A percentile compares a stretch with the other conserved stretches of the same genome.
phyloP scores from a whole-genome alignment of 2,329 filamentous ascomycete species.

The Epichloe uncinata region DNA sequence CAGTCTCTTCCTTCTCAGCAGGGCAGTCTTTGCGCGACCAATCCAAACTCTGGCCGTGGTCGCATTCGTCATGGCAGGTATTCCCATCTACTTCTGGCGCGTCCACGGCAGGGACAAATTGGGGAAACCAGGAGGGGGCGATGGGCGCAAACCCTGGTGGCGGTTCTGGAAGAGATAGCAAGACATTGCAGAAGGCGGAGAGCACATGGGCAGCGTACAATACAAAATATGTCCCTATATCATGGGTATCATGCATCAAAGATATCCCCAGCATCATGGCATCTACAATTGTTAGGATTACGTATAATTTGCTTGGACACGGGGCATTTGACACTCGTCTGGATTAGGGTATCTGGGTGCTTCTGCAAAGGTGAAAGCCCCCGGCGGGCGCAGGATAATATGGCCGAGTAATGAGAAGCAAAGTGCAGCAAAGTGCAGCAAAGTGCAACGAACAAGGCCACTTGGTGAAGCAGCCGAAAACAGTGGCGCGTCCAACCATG shows the following conservation, averaged over 20 bases:
- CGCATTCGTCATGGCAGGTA: slow-evolving; percentile 67
- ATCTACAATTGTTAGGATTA: not conserved
- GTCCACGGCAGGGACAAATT: slow-evolving; percentile 52
- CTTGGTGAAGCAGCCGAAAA: too few species aligned
- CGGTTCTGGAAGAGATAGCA: slow-evolving; percentile 41
- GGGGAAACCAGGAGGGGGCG: slow-evolving; percentile 26
- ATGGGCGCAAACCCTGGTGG: slow-evolving; percentile 33
- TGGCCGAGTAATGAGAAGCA: not conserved
- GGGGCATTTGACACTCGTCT: too few species aligned
- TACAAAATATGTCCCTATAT: not conserved
- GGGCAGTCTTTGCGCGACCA: slow-evolving; percentile 83
- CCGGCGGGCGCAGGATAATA: not conserved
- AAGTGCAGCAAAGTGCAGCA: not conserved
- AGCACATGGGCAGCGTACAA: not conserved
- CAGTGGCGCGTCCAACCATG: too few species aligned
- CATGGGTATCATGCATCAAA: not conserved
- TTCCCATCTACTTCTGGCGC: slow-evolving; percentile 83
- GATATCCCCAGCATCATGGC: not conserved
- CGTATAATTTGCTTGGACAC: not conserved
- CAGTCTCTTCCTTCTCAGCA: slow-evolving; percentile 76
- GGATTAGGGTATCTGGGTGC: too few species aligned
- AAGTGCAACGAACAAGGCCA: too few species aligned
- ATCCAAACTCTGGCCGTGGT: slow-evolving; percentile 81
- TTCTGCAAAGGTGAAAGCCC: too few species aligned
- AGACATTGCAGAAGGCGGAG: not conserved